Evolutionary conservation across 805 yeast genomes (phyloP).

Genomic region (Candida odintsovae): DNA sequence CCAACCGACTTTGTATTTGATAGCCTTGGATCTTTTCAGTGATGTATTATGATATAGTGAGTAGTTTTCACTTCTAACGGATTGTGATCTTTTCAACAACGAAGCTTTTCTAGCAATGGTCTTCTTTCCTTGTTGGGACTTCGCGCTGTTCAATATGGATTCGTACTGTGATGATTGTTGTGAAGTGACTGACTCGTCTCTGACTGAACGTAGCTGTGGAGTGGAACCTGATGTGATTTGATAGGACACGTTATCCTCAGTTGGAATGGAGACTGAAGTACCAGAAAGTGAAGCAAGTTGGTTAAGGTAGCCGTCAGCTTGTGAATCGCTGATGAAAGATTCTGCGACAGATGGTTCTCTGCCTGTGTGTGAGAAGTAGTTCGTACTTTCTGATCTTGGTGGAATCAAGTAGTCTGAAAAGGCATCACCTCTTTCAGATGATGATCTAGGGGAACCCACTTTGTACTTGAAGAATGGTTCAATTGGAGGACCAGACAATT

Average conservation of each 20-base stretch:
- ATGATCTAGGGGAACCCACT: neutral
- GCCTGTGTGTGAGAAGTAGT: neutral
- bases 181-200: neutral
- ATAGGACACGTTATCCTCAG: constrained; percentile 21
- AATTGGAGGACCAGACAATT: constrained; percentile 14
- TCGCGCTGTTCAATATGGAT: neutral
- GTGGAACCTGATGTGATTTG: constrained; percentile 16
- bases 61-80: constrained; percentile 7
- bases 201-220: neutral
- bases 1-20: constrained; percentile 34
- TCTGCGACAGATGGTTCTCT: neutral
- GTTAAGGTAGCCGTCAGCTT: neutral
- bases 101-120: neutral
- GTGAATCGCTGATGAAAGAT: neutral
- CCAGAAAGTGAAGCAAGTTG: neutral
- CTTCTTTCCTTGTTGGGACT: neutral
- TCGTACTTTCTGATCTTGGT: neutral
- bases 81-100: neutral
- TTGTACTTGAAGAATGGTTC: constrained; percentile 15
- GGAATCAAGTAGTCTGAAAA: neutral
- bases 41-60: constrained; percentile 19
- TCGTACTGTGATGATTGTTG: constrained; percentile 1
- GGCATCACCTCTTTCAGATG: neutral
- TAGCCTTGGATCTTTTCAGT: constrained; percentile 29
- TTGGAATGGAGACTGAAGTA: constrained; percentile 10